Evolutionary conservation across 2,329 filamentous ascomycete species (phyloP).

Genomic region (Whalleya microplaca): DNA sequence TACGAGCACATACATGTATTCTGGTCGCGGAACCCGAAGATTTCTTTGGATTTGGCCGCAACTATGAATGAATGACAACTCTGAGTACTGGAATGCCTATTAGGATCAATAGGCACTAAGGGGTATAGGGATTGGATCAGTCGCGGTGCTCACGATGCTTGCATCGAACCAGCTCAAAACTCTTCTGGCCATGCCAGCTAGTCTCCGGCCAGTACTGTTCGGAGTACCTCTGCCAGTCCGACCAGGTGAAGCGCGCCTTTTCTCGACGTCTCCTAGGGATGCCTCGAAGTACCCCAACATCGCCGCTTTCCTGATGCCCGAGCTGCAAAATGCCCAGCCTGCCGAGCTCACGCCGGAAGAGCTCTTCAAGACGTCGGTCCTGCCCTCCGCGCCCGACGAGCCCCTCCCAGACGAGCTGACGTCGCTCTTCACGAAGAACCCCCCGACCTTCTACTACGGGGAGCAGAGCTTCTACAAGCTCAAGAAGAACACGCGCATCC

Average conservation of each 20-base stretch:
- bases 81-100: background rate
- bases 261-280: constrained; percentile 10
- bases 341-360: constrained; percentile 35
- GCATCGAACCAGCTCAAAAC: constrained; percentile 25
- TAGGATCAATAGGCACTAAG: background rate
- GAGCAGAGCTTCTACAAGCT: constrained; percentile 49
- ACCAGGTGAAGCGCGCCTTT: constrained; percentile 3
- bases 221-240: constrained; percentile 16
- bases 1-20: background rate
- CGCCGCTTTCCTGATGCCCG: constrained; percentile 36
- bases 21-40: background rate
- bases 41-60: background rate
- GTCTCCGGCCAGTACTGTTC: constrained; percentile 31
- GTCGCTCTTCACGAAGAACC: constrained; percentile 32
- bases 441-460: constrained; percentile 32
- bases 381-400: constrained; percentile 24
- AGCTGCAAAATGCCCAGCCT: constrained; percentile 28
- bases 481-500: constrained; percentile 53
- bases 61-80: background rate
- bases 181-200: constrained; percentile 33
- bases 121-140: background rate
- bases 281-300: constrained; percentile 25
- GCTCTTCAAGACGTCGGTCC: constrained; percentile 36
- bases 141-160: constrained; percentile 13
- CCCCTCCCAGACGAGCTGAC: constrained; percentile 30